phyloP scores from a whole-genome alignment of 768 basidiomycete species.

The Suillus bovinus region DNA sequence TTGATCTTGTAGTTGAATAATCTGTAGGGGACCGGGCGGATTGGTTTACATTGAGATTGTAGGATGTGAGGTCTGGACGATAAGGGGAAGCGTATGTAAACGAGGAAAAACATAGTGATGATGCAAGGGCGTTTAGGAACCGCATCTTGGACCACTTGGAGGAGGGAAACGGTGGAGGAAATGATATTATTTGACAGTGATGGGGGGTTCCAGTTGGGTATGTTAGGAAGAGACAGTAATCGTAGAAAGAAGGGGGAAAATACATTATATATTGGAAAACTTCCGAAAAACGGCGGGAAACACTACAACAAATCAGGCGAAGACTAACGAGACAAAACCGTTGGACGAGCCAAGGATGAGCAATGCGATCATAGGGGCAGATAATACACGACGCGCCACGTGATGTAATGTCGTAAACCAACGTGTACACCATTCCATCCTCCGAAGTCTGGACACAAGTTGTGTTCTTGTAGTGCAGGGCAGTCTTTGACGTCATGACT shows the following conservation, averaged over 20 bases:
- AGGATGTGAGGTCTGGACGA: constrained; percentile 60
- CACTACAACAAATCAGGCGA: too few relatives aligned
- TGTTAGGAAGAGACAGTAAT: not conserved
- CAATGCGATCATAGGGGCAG: too few relatives aligned
- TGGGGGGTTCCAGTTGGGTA: not conserved
- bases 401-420: too few relatives aligned
- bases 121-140: constrained; percentile 40
- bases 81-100: constrained; percentile 64
- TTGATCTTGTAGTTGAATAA: constrained; percentile 62
- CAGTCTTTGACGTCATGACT: too few relatives aligned
- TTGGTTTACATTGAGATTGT: constrained; percentile 80
- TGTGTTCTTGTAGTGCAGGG: too few relatives aligned
- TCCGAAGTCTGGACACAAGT: too few relatives aligned
- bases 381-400: too few relatives aligned
- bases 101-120: constrained; percentile 28
- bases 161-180: not conserved
- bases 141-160: constrained; percentile 38
- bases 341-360: too few relatives aligned
- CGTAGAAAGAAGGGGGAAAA: not conserved
- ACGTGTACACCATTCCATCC: too few relatives aligned
- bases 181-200: not conserved
- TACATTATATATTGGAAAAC: not conserved
- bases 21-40: constrained; percentile 65
- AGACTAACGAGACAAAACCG: too few relatives aligned
- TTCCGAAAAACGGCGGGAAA: too few relatives aligned